These are phyloP conservation scores for Sinapis alba DNA, from an alignment of 441 rosid species.

Conservation along the genomic window DNA sequence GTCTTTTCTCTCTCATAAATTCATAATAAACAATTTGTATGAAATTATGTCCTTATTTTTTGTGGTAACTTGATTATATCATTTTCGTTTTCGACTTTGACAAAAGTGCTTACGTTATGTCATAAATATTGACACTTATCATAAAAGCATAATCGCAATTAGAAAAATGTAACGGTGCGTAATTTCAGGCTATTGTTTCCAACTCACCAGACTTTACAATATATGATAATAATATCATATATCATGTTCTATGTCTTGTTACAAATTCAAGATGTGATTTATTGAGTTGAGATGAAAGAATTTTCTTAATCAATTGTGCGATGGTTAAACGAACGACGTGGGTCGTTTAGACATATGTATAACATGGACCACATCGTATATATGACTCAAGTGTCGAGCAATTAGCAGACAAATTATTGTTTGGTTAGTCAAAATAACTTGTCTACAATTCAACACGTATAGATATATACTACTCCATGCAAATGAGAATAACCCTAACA, in stretches of 20 bases:
- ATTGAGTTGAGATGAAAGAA: neutral
- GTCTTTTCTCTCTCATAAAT: too few species aligned
- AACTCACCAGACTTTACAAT: constrained; percentile 5
- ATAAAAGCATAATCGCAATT: constrained; percentile 22
- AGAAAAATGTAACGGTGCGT: constrained; percentile 23
- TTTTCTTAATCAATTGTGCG: neutral
- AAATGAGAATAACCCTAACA: constrained; percentile 6
- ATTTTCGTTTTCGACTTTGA: neutral
- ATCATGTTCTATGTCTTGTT: constrained; percentile 15
- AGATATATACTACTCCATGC: constrained; percentile 1
- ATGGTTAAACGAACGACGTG: constrained; percentile 12
- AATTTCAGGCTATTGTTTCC: constrained; percentile 36
- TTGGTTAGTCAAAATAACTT: constrained; percentile 27
- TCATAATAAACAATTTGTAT: neutral
- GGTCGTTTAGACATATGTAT: neutral
- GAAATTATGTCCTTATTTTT: neutral
- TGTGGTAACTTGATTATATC: neutral
- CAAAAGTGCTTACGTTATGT: constrained; percentile 35
- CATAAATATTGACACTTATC: constrained; percentile 8
- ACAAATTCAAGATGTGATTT: constrained; percentile 23
- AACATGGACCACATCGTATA: constrained; percentile 34
- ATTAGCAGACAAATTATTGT: constrained; percentile 42
- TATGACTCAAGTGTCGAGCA: constrained; percentile 30
- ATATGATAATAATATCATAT: constrained; percentile 9
- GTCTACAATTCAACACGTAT: constrained; percentile 25